Conservation (phyloP, 768 basidiomycete species). For the Amanita inopinata region DNA sequence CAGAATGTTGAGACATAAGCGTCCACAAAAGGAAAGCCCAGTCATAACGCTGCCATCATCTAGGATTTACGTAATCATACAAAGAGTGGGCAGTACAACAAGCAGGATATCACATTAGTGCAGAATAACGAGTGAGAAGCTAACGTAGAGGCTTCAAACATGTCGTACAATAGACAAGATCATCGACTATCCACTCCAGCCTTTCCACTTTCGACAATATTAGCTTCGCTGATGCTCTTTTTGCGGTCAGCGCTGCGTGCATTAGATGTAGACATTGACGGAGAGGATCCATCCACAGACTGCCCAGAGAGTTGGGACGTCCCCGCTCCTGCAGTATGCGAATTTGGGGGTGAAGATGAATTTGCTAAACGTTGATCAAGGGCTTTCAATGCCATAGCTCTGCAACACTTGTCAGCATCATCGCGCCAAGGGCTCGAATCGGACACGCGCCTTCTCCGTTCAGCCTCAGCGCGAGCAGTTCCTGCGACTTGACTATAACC, state of each 20-base stretch:
- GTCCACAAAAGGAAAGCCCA: neutral
- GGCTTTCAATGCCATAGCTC: slow-evolving; percentile 93
- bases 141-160: slow-evolving; percentile 9
- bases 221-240: slow-evolving; percentile 28
- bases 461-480: slow-evolving; percentile 90
- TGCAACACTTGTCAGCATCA: slow-evolving; percentile 21
- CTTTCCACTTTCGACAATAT: slow-evolving; percentile 23
- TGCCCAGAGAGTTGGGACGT: slow-evolving; percentile 24
- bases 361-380: slow-evolving; percentile 87
- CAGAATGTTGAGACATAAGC: slow-evolving; percentile 1
- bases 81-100: slow-evolving; percentile 2
- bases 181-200: slow-evolving; percentile 23
- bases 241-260: slow-evolving; percentile 16
- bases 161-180: slow-evolving; percentile 8
- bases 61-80: slow-evolving; percentile 3
- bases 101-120: slow-evolving; percentile 1
- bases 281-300: slow-evolving; percentile 19
- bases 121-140: neutral
- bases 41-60: neutral
- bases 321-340: slow-evolving; percentile 23
- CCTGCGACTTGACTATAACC: slow-evolving; percentile 72
- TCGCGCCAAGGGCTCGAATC: neutral
- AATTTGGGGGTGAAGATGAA: slow-evolving; percentile 34
- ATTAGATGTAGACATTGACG: slow-evolving; percentile 15
- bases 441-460: slow-evolving; percentile 70